Base-by-base conservation (phyloP, 2,329 filamentous ascomycete species). In the Fusarium nematophilum region DNA sequence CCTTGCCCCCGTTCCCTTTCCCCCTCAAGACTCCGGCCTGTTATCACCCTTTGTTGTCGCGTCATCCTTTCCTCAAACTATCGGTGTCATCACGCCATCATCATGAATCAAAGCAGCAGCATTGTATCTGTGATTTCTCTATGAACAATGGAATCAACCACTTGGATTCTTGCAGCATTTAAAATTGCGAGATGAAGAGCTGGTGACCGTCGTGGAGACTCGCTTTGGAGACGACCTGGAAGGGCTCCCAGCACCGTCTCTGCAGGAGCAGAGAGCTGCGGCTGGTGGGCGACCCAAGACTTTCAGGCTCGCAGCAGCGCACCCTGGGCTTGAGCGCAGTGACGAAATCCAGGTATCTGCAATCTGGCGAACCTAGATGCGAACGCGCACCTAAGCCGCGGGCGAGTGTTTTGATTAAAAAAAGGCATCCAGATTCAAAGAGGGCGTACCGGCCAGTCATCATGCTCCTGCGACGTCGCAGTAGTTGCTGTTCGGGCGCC, bases 91-190 rank as follows among this genome's bases (percentile, higher is more conserved):
- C 40, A 48, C 39, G 26, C 44, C 64, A 65, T 68, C 59, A 59
- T 31, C 59, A 64, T 66, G 62, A 70, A 60, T 46, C 64, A 59
- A 58, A 66, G 52, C 62, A 60, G 64, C 67, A 63, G 57, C 66
- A 60, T 65, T 70, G 67, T 70, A 70, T 70, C 62, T 62, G 67
- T 70, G 67, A 70, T 66, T 67, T 69, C 61, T 65, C 62, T 66
- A 67, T 70, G 60, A 67, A 65, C 61, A 60, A 62, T 63, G 67
- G 62, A 60, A 59, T 43, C 65, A 59, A 62, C 48, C 54, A 64
- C 59, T 61, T 51, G 53, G 53, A 62, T 23, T 58, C 59, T 66
- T 62, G 64, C 67, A 66, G 48, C 67, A 57, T 69, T 67, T 67
- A 67, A 57, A 70, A 70, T 70, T 70, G 67, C 67, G 46, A 66